Evolutionary conservation across 441 rosid species (phyloP).

Genomic region (Populus hybrid): DNA sequence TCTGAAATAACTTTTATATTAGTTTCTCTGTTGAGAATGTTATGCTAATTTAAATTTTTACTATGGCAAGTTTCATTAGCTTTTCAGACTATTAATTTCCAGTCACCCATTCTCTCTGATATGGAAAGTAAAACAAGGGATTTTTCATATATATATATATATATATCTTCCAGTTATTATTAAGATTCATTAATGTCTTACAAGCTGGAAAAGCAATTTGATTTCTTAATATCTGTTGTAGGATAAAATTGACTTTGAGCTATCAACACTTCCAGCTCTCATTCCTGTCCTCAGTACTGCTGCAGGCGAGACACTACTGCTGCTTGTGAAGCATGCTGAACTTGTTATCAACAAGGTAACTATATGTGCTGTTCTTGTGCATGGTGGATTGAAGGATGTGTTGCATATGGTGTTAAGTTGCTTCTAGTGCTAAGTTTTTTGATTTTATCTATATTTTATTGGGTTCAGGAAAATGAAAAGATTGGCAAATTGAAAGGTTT

Average conservation of each 20-base stretch:
- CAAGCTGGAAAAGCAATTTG: neutral
- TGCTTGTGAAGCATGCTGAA: conserved; percentile 86
- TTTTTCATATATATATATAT: too few relatives aligned
- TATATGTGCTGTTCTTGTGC: conserved; percentile 7
- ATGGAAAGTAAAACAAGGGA: neutral
- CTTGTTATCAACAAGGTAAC: conserved; percentile 84
- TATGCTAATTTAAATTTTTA: neutral
- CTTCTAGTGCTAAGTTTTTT: neutral
- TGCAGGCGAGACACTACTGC: conserved; percentile 79
- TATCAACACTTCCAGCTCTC: conserved; percentile 87
- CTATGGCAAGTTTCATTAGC: neutral
- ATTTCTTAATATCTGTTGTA: conserved; percentile 32
- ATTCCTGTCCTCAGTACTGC: conserved; percentile 88
- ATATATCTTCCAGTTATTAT: neutral
- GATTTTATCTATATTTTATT: neutral
- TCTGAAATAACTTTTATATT: neutral
- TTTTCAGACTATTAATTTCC: neutral
- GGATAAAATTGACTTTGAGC: conserved; percentile 89
- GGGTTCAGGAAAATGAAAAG: neutral
- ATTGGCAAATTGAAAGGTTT: neutral
- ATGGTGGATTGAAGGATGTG: neutral
- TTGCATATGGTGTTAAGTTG: neutral
- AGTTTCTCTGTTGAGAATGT: neutral
- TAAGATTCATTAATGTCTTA: neutral
- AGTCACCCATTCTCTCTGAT: neutral